Percentiles rank a stretch among this genome's conserved stretches.
Evolutionary conservation across 2,329 filamentous ascomycete species (phyloP).

Genomic region (Trichoderma koningiopsis): DNA sequence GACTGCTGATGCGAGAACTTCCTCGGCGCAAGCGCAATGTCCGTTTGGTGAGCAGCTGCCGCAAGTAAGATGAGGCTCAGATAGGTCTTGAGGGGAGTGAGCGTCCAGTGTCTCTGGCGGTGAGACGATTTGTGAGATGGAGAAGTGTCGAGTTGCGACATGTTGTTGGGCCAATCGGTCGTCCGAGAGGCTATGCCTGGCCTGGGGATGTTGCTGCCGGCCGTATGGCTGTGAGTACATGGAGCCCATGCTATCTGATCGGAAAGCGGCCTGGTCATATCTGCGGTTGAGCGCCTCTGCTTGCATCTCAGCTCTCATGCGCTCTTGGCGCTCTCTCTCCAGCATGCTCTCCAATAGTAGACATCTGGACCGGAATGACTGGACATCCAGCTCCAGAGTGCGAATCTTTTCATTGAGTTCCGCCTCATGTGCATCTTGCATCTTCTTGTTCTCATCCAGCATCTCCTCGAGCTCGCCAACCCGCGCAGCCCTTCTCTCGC

Average conservation of each 20-base stretch:
- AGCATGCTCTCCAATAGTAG: constrained; percentile 65
- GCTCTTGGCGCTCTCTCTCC: constrained; percentile 57
- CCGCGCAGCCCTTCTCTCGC: constrained; percentile 81
- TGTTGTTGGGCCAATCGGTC: constrained; percentile 33
- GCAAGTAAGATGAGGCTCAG: constrained; percentile 49
- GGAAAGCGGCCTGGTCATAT: constrained; percentile 35
- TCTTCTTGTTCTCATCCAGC: constrained; percentile 62
- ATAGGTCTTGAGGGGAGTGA: constrained; percentile 33
- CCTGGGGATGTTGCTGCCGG: constrained; percentile 32
- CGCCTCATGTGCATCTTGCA: constrained; percentile 58
- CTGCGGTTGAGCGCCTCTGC: constrained; percentile 41
- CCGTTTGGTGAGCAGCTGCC: constrained; percentile 58
- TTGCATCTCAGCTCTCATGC: constrained; percentile 47
- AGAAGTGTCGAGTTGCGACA: constrained; percentile 46
- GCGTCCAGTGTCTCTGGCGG: constrained; percentile 49
- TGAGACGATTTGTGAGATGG: constrained; percentile 60
- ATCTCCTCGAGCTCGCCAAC: constrained; percentile 75
- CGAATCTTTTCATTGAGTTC: constrained; percentile 60
- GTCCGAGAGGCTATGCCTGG: constrained; percentile 36
- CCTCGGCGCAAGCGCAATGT: constrained; percentile 61
- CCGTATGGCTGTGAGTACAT: constrained; percentile 33
- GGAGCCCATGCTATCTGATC: constrained; percentile 34
- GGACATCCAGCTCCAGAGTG: constrained; percentile 65
- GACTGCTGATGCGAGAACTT: constrained; percentile 55
- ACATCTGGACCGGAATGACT: constrained; percentile 65